Evolutionary conservation across 352 stramenopile genomes (phyloP), one percentile per base, ranked within the genome.

Genomic region (Globisporangium iwayamae): DNA sequence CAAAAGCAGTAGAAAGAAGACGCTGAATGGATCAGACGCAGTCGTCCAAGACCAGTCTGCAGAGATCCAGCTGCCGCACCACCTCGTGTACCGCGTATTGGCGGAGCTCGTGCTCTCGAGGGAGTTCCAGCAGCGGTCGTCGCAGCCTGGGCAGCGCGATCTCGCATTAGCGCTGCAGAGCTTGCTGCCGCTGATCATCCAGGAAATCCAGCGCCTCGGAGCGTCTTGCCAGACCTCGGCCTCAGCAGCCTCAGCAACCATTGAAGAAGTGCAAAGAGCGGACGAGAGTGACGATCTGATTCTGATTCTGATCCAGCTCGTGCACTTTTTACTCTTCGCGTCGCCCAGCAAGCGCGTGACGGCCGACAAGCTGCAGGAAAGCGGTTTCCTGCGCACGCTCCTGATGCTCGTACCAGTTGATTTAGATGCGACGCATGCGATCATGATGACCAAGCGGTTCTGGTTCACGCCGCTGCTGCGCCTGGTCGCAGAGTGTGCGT

Each of bases 101-200:
- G 75, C 76, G 14, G 78, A 89, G 62, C 64, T 89, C 10, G 74
- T 72, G 22, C 68, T 81, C n/a, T 83, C 76, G 20, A 81, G 72
- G 34, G 77, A 85, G 51, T 85, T 87, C 56, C 71, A 80, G 56
- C 67, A 74, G 10, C 60, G 67, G 6, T 51, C 51, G 0, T 65
- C 69, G 8, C 71, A 75, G 28, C 66, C 68, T 8, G 70, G 69
- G 4, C 73, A 83, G 20, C 73, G 83, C 48, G 60, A 67, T 5
- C 69, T 85, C 9, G 71, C 73, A 0, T 9, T 66, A 5, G 65
- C 67, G 3, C 69, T 85, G 32, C 70, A 77, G 50, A 63, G 75
- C 60, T 64, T 89, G 16, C 46, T 83, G 45, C 75, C 76, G 28
- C 56, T 74, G 1, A 75, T 86, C 16, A 53, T 70, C 4, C 45